Percentiles rank a stretch among this genome's conserved stretches.
Conservation (phyloP, 2,329 filamentous ascomycete genomes). For the Colletotrichum sp. region DNA sequence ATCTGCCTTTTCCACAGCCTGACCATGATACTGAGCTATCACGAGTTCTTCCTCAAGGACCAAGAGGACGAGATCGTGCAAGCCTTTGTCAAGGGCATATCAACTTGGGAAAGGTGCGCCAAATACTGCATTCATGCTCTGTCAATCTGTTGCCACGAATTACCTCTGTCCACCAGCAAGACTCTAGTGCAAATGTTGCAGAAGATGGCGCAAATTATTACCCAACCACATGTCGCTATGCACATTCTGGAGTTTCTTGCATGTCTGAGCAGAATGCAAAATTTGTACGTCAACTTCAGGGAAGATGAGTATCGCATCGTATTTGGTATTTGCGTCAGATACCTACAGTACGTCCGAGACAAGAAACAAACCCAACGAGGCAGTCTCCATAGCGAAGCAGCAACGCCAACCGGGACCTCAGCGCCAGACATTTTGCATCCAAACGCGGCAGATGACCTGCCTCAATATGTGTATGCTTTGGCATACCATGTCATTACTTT, state of each 20-base stretch:
- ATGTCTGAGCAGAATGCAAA: constrained; percentile 81
- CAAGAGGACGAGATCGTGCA: constrained; percentile 91
- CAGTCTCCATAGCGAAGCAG: constrained; percentile 49
- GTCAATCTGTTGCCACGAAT: constrained; percentile 93
- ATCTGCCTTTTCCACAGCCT: constrained; percentile 88
- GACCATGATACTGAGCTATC: constrained; percentile 89
- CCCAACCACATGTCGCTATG: constrained; percentile 87
- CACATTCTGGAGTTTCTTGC: constrained; percentile 97
- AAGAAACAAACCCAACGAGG: constrained; percentile 55
- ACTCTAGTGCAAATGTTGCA: constrained; percentile 85
- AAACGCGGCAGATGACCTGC: constrained; percentile 69
- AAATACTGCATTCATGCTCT: constrained; percentile 95
- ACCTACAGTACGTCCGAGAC: constrained; percentile 87
- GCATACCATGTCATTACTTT: constrained; percentile 96
- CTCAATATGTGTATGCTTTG: constrained; percentile 91
- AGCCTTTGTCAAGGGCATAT: constrained; percentile 85
- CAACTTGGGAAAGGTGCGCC: constrained; percentile 83
- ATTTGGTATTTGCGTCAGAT: constrained; percentile 94
- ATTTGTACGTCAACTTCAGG: constrained; percentile 86
- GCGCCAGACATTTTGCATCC: constrained; percentile 24
- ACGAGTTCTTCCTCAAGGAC: constrained; percentile 80
- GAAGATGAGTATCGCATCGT: constrained; percentile 93
- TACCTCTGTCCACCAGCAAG: constrained; percentile 86
- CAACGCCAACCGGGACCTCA: constrained; percentile 9
- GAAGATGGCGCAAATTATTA: constrained; percentile 96